A percentile compares a stretch with the other conserved stretches of the same genome.
phyloP scores from a whole-genome alignment of 805 yeast species.

The Starmerella stellata region DNA sequence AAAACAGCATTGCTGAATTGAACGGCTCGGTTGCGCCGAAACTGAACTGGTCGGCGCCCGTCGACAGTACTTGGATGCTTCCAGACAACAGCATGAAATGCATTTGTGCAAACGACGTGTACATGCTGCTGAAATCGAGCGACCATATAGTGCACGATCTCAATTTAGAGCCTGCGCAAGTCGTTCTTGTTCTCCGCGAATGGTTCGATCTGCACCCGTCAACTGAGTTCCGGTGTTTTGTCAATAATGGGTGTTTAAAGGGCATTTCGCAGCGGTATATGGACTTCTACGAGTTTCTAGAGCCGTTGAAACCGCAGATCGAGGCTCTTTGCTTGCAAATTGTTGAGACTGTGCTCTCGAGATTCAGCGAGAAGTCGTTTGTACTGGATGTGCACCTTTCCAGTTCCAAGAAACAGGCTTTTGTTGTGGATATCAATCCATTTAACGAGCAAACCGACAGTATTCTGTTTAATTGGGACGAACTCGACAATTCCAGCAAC shows the following conservation, averaged over 20 bases:
- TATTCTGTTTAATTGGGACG: constrained; percentile 69
- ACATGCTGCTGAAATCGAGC: constrained; percentile 65
- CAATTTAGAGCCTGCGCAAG: constrained; percentile 31
- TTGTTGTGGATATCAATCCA: constrained; percentile 74
- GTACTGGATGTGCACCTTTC: constrained; percentile 76
- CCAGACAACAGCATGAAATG: constrained; percentile 64
- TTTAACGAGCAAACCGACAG: constrained; percentile 64
- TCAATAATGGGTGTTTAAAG: constrained; percentile 40
- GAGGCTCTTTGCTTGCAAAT: constrained; percentile 35
- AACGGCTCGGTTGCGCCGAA: constrained; percentile 63
- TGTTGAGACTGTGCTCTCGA: constrained; percentile 24
- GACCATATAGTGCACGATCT: constrained; percentile 78
- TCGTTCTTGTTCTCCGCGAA: constrained; percentile 46
- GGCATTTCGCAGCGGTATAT: constrained; percentile 77
- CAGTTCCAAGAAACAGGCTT: constrained; percentile 45
- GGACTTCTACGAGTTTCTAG: constrained; percentile 59
- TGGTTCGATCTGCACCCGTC: constrained; percentile 82
- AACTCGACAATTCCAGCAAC: constrained; percentile 22
- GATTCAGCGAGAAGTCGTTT: constrained; percentile 38
- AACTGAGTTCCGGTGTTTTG: constrained; percentile 76
- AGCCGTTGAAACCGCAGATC: constrained; percentile 33
- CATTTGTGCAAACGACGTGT: constrained; percentile 51
- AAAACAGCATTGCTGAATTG: constrained; percentile 28
- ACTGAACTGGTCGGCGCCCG: constrained; percentile 93
- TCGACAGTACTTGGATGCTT: constrained; percentile 84